These are phyloP conservation scores for Cryptococcus amylolentus DNA, from an alignment of 1,284 basidiomycete species.

Conservation along the genomic window DNA sequence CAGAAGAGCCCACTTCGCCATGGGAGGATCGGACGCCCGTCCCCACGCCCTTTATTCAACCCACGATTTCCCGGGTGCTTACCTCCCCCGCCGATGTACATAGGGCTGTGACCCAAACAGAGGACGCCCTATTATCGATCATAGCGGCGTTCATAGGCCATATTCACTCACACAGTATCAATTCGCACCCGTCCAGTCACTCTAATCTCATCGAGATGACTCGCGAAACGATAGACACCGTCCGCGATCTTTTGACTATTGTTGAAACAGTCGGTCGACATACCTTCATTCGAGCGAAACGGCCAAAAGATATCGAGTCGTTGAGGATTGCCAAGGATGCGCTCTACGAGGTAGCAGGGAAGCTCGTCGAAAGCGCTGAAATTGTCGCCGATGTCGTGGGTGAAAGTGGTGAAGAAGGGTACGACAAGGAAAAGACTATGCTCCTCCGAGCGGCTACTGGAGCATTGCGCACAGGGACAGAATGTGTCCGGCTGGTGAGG, in stretches of 20 bases:
- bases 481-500: conserved; percentile 79
- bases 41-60: conserved; percentile 3
- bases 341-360: conserved; percentile 77
- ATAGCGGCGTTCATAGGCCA: conserved; percentile 97
- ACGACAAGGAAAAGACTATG: conserved; percentile 70
- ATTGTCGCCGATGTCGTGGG: conserved; percentile 58
- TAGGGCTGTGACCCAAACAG: conserved; percentile 58
- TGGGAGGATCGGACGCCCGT: conserved; percentile 15
- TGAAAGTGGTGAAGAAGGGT: conserved; percentile 54
- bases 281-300: conserved; percentile 52
- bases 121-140: conserved; percentile 85
- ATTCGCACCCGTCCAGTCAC: conserved; percentile 84
- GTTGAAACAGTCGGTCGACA: conserved; percentile 79
- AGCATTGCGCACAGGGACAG: conserved; percentile 80
- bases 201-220: conserved; percentile 92
- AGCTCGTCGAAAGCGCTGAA: conserved; percentile 81
- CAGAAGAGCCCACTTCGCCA: conserved; percentile 13
- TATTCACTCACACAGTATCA: conserved; percentile 84
- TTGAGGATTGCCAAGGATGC: conserved; percentile 71
- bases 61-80: conserved; percentile 3
- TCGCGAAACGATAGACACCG: conserved; percentile 86
- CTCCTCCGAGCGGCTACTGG: conserved; percentile 78
- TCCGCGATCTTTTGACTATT: conserved; percentile 84
- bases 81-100: conserved; percentile 25
- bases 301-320: conserved; percentile 53